Evolutionary conservation across 306 rosid genomes (phyloP).

Genomic region (Lablab purpureus): DNA sequence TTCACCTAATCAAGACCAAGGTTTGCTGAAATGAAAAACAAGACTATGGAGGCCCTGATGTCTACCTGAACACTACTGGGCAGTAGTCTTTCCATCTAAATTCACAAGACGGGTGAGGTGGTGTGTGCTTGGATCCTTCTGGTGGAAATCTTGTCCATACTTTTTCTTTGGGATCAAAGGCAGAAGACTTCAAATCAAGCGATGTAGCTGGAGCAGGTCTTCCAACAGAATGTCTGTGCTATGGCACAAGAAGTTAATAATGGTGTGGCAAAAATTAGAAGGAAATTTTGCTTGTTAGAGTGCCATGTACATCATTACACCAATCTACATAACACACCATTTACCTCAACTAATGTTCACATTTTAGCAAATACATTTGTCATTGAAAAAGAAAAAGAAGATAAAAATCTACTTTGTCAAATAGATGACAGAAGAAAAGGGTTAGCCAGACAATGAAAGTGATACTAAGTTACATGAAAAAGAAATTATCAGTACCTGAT

Average conservation of each 20-base stretch:
- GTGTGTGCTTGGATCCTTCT: constrained; percentile 95
- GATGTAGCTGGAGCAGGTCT: constrained; percentile 93
- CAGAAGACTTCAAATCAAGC: constrained; percentile 86
- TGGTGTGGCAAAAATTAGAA: constrained; percentile 44
- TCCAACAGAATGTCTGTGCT: constrained; percentile 96
- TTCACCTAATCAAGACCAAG: constrained; percentile 9
- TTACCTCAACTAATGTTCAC: background rate
- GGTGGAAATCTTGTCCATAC: constrained; percentile 97
- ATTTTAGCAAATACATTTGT: background rate
- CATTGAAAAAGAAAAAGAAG: background rate
- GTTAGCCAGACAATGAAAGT: constrained; percentile 2
- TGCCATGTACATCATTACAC: constrained; percentile 16
- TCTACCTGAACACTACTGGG: constrained; percentile 92
- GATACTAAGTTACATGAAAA: constrained; percentile 19
- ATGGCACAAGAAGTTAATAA: constrained; percentile 68
- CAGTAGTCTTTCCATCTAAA: constrained; percentile 98
- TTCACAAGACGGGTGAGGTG: constrained; percentile 89
- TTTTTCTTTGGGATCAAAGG: constrained; percentile 93
- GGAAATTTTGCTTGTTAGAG: background rate
- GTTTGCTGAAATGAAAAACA: constrained; percentile 5
- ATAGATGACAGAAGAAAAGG: background rate
- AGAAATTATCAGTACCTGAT: constrained; percentile 68
- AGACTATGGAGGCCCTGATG: constrained; percentile 25
- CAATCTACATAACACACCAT: background rate
- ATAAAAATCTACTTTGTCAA: background rate